These are phyloP conservation scores for Xylariaceae sp. DNA, from an alignment of 2,329 filamentous ascomycete species.

Conservation along the genomic window DNA sequence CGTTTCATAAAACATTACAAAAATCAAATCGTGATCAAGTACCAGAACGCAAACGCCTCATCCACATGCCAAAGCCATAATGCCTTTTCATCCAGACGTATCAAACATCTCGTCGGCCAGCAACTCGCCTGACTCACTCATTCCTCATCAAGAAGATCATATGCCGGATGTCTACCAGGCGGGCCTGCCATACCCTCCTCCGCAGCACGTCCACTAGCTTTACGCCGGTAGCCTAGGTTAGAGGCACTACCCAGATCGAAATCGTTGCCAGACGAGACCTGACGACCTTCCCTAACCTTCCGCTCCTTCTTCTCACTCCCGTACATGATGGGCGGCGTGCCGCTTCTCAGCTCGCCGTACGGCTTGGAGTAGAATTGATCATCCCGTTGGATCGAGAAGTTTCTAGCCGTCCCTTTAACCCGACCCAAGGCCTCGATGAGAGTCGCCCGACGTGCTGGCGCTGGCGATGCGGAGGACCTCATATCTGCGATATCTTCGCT, in stretches of 20 bases:
- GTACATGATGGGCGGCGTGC: constrained; percentile 49
- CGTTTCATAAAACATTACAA: constrained; percentile 6
- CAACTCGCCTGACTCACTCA: constrained; percentile 6
- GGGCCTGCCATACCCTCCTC: constrained; percentile 59
- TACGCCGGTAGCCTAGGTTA: constrained; percentile 36
- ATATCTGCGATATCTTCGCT: constrained; percentile 44
- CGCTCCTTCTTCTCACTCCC: constrained; percentile 25
- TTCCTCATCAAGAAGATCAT: constrained; percentile 25
- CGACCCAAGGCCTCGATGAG: constrained; percentile 13
- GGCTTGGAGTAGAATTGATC: constrained; percentile 48
- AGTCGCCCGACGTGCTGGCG: constrained; percentile 14
- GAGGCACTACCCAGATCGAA: constrained; percentile 36
- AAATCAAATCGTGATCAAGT: constrained; percentile 1
- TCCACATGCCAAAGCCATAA: constrained; percentile 1
- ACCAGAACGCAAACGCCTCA: constrained; percentile 7
- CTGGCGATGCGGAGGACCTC: constrained; percentile 19
- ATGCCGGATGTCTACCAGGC: constrained; percentile 23
- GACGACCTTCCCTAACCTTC: constrained; percentile 34
- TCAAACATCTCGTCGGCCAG: background rate
- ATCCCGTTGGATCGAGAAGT: constrained; percentile 47
- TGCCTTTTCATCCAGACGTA: background rate
- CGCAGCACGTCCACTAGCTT: constrained; percentile 67
- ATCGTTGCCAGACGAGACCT: constrained; percentile 57
- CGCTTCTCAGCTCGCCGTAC: constrained; percentile 53
- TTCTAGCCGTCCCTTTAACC: constrained; percentile 22